Conservation (phyloP, 257 asterid species). For the Perilla frutescens region DNA sequence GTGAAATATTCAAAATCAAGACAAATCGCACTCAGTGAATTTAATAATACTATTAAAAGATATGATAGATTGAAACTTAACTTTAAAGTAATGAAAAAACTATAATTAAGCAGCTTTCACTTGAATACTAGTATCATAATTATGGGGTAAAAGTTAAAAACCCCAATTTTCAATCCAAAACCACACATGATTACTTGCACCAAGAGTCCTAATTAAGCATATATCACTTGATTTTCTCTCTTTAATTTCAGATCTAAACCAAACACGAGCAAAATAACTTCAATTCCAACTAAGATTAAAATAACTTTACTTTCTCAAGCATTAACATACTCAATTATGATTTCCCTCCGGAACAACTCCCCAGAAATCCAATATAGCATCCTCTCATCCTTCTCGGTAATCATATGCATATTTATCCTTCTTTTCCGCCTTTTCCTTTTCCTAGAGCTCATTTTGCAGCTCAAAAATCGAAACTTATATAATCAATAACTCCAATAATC, state of each 20-base stretch:
- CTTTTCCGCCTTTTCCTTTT: constrained; percentile 38
- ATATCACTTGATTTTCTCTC: constrained; percentile 15
- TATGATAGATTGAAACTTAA: constrained; percentile 34
- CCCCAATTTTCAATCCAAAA: constrained; percentile 6
- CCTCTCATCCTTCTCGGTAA: constrained; percentile 27
- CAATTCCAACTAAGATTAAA: not conserved
- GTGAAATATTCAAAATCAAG: constrained; percentile 20
- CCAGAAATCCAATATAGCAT: constrained; percentile 23
- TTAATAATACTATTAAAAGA: constrained; percentile 18
- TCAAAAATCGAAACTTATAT: constrained; percentile 19
- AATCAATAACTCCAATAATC: not conserved
- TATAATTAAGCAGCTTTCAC: constrained; percentile 35
- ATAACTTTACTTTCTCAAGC: constrained; percentile 17
- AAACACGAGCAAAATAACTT: not conserved
- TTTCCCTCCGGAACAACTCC: constrained; percentile 21
- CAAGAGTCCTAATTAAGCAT: constrained; percentile 8
- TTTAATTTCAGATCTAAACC: constrained; percentile 42
- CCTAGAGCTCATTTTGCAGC: constrained; percentile 38
- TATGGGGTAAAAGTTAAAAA: not conserved
- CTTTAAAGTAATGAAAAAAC: constrained; percentile 38
- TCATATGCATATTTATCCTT: constrained; percentile 30
- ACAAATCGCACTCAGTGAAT: constrained; percentile 28
- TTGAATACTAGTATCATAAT: constrained; percentile 21
- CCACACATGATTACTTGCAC: constrained; percentile 15
- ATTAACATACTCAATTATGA: constrained; percentile 30